phyloP scores from a whole-genome alignment of 2,329 filamentous ascomycete genomes.

The Scytalidium sp. region DNA sequence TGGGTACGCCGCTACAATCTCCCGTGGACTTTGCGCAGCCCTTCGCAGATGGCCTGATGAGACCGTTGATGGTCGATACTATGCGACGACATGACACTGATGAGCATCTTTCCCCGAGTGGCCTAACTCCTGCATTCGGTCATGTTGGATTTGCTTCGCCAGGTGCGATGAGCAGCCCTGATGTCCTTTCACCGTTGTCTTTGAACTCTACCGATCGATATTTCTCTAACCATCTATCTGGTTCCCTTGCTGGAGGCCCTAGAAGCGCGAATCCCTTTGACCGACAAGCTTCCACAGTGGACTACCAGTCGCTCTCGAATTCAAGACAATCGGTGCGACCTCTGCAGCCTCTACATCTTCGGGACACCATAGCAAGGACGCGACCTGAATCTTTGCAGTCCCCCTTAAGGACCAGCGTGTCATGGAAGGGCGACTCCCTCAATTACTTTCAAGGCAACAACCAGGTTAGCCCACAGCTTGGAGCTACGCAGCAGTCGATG shows the following conservation, averaged over 20 bases:
- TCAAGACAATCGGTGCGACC: constrained; percentile 45
- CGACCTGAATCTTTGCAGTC: constrained; percentile 58
- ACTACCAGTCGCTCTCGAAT: constrained; percentile 43
- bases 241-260: constrained; percentile 44
- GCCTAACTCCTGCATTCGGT: constrained; percentile 65
- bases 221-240: constrained; percentile 46
- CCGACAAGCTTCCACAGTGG: constrained; percentile 45
- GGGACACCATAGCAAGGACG: constrained; percentile 54
- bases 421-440: constrained; percentile 59
- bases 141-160: constrained; percentile 61
- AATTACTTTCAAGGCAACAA: constrained; percentile 55
- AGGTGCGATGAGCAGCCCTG: constrained; percentile 46
- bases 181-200: constrained; percentile 57
- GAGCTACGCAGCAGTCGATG: constrained; percentile 44
- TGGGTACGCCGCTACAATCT: constrained; percentile 29
- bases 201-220: constrained; percentile 53
- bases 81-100: constrained; percentile 60
- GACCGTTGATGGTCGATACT: constrained; percentile 66
- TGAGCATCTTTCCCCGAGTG: constrained; percentile 65
- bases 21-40: constrained; percentile 35
- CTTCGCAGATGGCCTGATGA: constrained; percentile 53
- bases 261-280: constrained; percentile 51
- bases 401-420: constrained; percentile 57
- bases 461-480: constrained; percentile 44
- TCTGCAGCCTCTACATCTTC: constrained; percentile 55